Evolutionary conservation across 257 asterid species (phyloP).

Genomic region (Asclepias syriaca): DNA sequence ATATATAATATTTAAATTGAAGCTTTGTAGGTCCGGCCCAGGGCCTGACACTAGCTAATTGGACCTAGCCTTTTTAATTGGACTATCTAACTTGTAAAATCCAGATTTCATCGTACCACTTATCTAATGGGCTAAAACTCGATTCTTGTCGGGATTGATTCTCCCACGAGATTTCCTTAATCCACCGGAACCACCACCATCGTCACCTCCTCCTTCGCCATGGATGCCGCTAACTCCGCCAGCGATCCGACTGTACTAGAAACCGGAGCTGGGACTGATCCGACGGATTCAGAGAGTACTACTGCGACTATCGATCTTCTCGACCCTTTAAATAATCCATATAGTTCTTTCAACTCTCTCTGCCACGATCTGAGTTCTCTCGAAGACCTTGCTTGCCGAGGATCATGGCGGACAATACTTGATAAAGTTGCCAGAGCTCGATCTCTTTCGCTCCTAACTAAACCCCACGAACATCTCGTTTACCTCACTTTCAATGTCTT

Average conservation of each 20-base stretch:
- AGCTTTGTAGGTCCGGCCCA: too few relatives aligned
- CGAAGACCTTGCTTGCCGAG: slow-evolving; percentile 88
- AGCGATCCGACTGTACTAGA: slow-evolving; percentile 5
- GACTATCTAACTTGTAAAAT: not conserved
- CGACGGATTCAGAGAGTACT: slow-evolving; percentile 13
- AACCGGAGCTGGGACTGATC: slow-evolving; percentile 17
- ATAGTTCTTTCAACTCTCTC: slow-evolving; percentile 59
- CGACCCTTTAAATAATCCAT: slow-evolving; percentile 57
- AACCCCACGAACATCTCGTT: slow-evolving; percentile 83
- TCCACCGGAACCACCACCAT: too few relatives aligned
- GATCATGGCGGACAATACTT: slow-evolving; percentile 87
- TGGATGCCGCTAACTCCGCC: slow-evolving; percentile 1
- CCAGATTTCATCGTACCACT: not conserved
- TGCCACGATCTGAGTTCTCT: slow-evolving; percentile 71
- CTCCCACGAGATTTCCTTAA: not conserved
- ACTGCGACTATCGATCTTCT: slow-evolving; percentile 14
- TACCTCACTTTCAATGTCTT: slow-evolving; percentile 86
- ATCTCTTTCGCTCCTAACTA: slow-evolving; percentile 62
- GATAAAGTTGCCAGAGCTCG: slow-evolving; percentile 89
- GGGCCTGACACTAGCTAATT: too few relatives aligned
- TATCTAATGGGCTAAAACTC: not conserved
- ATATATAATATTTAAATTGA: too few relatives aligned
- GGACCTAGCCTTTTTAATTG: too few relatives aligned
- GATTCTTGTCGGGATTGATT: not conserved
- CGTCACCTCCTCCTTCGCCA: slow-evolving; percentile 13